Evolutionary conservation across 2,329 filamentous ascomycete species (phyloP).

Genomic region (Xylaria sp.): DNA sequence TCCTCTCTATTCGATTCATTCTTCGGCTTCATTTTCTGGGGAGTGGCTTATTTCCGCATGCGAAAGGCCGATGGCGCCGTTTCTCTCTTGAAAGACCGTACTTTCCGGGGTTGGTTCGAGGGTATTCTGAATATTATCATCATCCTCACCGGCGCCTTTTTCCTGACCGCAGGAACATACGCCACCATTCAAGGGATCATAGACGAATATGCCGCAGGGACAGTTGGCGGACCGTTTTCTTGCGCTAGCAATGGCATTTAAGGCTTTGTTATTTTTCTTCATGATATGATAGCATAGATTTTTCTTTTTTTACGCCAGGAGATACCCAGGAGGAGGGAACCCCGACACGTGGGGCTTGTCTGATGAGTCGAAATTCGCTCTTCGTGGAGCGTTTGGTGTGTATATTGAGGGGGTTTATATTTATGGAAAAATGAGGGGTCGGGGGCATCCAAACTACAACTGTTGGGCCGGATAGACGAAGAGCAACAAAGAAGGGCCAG

Average conservation of each 20-base stretch:
- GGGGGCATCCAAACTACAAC: neutral
- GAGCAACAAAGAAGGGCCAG: neutral
- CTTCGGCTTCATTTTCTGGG: constrained; percentile 97
- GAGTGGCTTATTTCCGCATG: constrained; percentile 82
- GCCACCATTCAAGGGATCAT: constrained; percentile 79
- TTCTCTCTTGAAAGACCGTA: constrained; percentile 63
- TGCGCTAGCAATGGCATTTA: constrained; percentile 76
- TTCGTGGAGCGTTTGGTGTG: constrained; percentile 18
- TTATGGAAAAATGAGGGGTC: neutral
- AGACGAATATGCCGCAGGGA: constrained; percentile 72
- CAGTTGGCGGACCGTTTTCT: constrained; percentile 78
- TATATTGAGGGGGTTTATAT: constrained; percentile 13
- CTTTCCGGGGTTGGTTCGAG: constrained; percentile 63
- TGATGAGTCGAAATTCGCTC: constrained; percentile 2
- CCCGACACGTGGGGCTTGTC: constrained; percentile 3
- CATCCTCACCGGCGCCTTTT: constrained; percentile 80
- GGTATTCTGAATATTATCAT: constrained; percentile 77
- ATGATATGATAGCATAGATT: constrained; percentile 23
- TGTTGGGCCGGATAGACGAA: constrained; percentile 16
- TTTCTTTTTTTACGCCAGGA: constrained; percentile 33
- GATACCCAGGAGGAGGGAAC: constrained; percentile 40
- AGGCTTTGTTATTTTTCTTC: constrained; percentile 23
- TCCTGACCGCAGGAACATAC: constrained; percentile 85
- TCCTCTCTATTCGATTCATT: constrained; percentile 92
- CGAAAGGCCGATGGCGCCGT: constrained; percentile 70